phyloP scores from a whole-genome alignment of 2,329 filamentous ascomycete species.

The Aureobasidium musti region DNA sequence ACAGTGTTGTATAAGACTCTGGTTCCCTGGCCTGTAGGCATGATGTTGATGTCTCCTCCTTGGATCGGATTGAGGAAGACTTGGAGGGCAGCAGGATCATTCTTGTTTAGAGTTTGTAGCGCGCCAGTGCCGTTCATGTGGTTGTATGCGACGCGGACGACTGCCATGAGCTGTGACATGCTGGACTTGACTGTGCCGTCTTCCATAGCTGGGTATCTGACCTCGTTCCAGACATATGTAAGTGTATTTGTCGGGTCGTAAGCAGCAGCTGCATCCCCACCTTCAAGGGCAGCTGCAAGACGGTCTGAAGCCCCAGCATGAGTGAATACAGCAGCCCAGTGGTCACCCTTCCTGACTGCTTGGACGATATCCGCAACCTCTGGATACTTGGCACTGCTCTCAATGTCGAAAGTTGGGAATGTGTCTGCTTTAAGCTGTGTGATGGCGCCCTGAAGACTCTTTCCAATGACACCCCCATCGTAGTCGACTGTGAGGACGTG shows the following conservation, averaged over 20 bases:
- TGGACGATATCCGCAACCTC: slow-evolving; percentile 34
- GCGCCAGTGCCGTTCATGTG: slow-evolving; percentile 41
- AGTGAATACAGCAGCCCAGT: slow-evolving; percentile 40
- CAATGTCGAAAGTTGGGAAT: slow-evolving; percentile 14
- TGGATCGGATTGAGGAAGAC: slow-evolving; percentile 46
- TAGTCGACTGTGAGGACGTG: slow-evolving; percentile 40
- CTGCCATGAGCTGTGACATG: slow-evolving; percentile 42
- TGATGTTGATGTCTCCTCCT: slow-evolving; percentile 44
- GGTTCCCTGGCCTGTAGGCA: slow-evolving; percentile 47
- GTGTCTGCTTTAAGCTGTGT: slow-evolving; percentile 6
- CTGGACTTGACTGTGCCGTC: slow-evolving; percentile 42
- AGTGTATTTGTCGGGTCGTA: slow-evolving; percentile 46
- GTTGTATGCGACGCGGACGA: slow-evolving; percentile 43
- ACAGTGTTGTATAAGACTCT: slow-evolving; percentile 51
- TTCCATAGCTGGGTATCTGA: slow-evolving; percentile 46
- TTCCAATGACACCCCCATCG: slow-evolving; percentile 34
- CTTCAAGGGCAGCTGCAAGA: slow-evolving; percentile 44
- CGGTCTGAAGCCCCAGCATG: slow-evolving; percentile 44
- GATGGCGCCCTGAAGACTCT: slow-evolving; percentile 24
- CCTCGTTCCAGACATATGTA: slow-evolving; percentile 51
- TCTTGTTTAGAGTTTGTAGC: slow-evolving; percentile 34
- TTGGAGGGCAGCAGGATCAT: slow-evolving; percentile 41
- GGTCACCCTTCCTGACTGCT: slow-evolving; percentile 37
- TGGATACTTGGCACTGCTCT: slow-evolving; percentile 14
- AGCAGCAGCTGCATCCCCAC: slow-evolving; percentile 38